Evolutionary conservation across 345 rosid species (phyloP).

Genomic region (Gynandropsis gynandra): DNA sequence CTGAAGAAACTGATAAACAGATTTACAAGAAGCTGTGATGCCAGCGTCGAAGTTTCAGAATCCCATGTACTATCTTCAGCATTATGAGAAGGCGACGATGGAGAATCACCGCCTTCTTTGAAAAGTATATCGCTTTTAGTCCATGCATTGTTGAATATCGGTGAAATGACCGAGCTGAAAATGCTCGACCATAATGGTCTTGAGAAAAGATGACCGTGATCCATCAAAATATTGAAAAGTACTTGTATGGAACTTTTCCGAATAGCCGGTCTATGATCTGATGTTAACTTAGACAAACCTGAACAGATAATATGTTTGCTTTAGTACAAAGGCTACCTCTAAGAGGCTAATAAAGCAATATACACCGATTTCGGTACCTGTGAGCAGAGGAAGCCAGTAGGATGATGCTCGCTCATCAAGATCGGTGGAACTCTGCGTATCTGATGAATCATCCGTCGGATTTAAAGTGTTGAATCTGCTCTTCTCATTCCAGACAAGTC

Average conservation of each 20-base stretch:
- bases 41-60: slow-evolving; percentile 68
- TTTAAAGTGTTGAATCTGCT: slow-evolving; percentile 32
- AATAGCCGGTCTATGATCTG: slow-evolving; percentile 70
- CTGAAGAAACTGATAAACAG: slow-evolving; percentile 50
- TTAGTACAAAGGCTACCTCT: neutral
- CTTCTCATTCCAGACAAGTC: slow-evolving; percentile 57
- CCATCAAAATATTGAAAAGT: slow-evolving; percentile 80
- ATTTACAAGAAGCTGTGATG: slow-evolving; percentile 66
- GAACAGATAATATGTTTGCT: slow-evolving; percentile 24
- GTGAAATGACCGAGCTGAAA: slow-evolving; percentile 51
- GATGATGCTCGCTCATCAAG: slow-evolving; percentile 80
- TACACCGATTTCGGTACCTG: slow-evolving; percentile 42
- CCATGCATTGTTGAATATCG: slow-evolving; percentile 45
- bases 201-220: slow-evolving; percentile 92
- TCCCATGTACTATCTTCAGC: slow-evolving; percentile 66
- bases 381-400: slow-evolving; percentile 87
- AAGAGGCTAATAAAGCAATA: neutral
- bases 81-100: slow-evolving; percentile 36
- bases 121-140: slow-evolving; percentile 39
- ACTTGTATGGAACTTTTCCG: slow-evolving; percentile 82
- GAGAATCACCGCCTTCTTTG: slow-evolving; percentile 37
- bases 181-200: slow-evolving; percentile 58
- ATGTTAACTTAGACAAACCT: slow-evolving; percentile 81
- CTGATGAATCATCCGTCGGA: slow-evolving; percentile 32
- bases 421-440: slow-evolving; percentile 30